Conservation (phyloP, 108 stramenopile genomes). For the Cylindrotheca closterium region DNA sequence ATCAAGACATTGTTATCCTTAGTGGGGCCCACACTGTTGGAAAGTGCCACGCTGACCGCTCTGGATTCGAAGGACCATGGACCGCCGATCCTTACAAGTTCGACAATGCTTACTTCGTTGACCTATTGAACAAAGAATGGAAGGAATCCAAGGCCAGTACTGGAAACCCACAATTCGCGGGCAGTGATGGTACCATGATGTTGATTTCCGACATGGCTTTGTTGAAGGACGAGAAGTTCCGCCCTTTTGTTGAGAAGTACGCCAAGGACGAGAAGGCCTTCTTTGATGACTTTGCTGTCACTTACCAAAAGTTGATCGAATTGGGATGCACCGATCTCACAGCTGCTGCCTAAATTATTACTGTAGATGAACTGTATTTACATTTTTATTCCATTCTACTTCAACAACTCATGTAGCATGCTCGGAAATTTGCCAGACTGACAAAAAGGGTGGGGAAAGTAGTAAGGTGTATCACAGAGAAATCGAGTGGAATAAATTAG, state of each 20-base stretch:
- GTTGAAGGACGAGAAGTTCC: conserved; percentile 72
- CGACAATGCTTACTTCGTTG: conserved; percentile 83
- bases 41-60: conserved; percentile 24
- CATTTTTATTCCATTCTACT: no score
- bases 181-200: conserved; percentile 74
- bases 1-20: conserved; percentile 94
- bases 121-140: not conserved
- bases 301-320: conserved; percentile 90
- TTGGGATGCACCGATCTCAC: conserved; percentile 70
- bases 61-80: conserved; percentile 44
- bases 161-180: conserved; percentile 35
- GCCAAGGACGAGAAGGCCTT: conserved; percentile 87
- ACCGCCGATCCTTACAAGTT: conserved; percentile 72
- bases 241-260: conserved; percentile 74
- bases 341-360: no score
- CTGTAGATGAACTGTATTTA: no score
- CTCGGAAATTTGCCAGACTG: no score
- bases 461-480: no score
- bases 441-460: no score
- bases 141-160: conserved; percentile 29
- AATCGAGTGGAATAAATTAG: no score
- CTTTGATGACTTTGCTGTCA: conserved; percentile 89
- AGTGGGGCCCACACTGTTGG: conserved; percentile 93
- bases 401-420: no score
- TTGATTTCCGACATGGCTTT: conserved; percentile 75